Evolutionary conservation across 75 land plant genomes (phyloP).

Genomic region (Isoetes taiwanensis): DNA sequence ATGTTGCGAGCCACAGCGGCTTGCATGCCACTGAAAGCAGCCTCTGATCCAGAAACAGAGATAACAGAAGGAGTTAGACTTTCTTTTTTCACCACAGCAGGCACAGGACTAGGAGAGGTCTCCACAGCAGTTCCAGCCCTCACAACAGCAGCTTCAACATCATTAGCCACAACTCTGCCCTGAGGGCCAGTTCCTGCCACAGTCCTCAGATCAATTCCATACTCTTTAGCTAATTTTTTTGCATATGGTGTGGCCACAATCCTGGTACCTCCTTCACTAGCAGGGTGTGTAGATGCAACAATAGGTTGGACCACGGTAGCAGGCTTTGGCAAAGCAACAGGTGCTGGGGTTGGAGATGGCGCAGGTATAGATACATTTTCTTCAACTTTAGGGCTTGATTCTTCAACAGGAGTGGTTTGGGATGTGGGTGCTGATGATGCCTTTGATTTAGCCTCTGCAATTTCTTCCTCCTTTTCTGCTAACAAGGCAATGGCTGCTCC

Average conservation of each 20-base stretch:
- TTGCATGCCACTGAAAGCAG: slow-evolving; percentile 90
- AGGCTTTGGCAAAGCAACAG: slow-evolving; percentile 8
- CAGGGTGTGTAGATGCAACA: background rate
- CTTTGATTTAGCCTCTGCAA: slow-evolving; percentile 38
- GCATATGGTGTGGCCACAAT: slow-evolving; percentile 73
- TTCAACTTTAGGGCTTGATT: too few species aligned
- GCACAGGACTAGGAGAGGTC: slow-evolving; percentile 10
- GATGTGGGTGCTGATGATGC: slow-evolving; percentile 14
- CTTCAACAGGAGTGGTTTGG: slow-evolving; percentile 22
- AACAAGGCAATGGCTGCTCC: slow-evolving; percentile 77
- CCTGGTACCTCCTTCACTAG: slow-evolving; percentile 34
- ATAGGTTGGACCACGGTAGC: background rate
- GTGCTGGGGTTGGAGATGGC: slow-evolving; percentile 15
- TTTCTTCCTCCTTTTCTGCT: slow-evolving; percentile 72
- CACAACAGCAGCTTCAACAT: slow-evolving; percentile 66
- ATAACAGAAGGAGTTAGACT: slow-evolving; percentile 11
- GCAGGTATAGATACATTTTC: slow-evolving; percentile 8
- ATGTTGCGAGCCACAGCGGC: slow-evolving; percentile 80
- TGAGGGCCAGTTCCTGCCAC: slow-evolving; percentile 68
- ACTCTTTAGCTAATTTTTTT: slow-evolving; percentile 89
- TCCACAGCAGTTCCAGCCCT: slow-evolving; percentile 20
- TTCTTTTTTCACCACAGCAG: background rate
- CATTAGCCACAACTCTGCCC: slow-evolving; percentile 62
- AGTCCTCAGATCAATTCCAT: slow-evolving; percentile 53
- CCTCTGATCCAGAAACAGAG: slow-evolving; percentile 40